Base-by-base conservation (phyloP, 495 filamentous ascomycete species). In the Penicillium pulvis region DNA sequence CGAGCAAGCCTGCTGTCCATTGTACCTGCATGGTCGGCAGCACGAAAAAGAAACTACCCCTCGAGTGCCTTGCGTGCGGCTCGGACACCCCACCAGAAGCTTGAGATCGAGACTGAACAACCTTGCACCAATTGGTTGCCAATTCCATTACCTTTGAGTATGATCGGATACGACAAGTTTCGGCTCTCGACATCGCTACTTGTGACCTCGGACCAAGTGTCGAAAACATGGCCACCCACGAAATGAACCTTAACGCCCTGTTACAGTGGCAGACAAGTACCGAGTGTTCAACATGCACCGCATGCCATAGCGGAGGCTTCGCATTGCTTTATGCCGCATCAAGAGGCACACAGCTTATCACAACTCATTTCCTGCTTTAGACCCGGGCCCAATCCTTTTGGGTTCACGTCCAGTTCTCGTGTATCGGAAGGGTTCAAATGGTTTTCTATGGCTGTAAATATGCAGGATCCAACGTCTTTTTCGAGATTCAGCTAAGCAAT, bases 21-120 rank as follows among this genome's bases (percentile, higher is more conserved):
- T 42, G 62, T 59, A 65, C 62, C 58, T 65, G 62, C 60, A 63
- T 66, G 20, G 26, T 24, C 17, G 9, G 60, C 26, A 24, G 43
- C 52, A 30, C 56, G 36, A 50, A n/a, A 23, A 30, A 41, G 6
- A 17, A 41, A 41, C 28, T 28, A 49, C 33, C 39, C 23, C 35
- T 43, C 39, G 17, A 51, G 51, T 55, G 51, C 56, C 56, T 63
- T 60, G 63, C 56, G 54, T 62, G 56, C 55, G 20, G 51, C 39
- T 46, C 17, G 39, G 47, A 52, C 42, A n/a, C 55, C 35, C 52
- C 56, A 42, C 48, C 10, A 33, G 54, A 46, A 51, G 35, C 48
- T 55, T 23, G 39, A 39, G 20, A 49, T 17, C 24, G 16, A 41
- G 26, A 49, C 20, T 17, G 26, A 17, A 49, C 14, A 41, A 41